Evolutionary conservation across 2,329 filamentous ascomycete species (phyloP).

Genomic region (Hymenoscyphus salicellus): DNA sequence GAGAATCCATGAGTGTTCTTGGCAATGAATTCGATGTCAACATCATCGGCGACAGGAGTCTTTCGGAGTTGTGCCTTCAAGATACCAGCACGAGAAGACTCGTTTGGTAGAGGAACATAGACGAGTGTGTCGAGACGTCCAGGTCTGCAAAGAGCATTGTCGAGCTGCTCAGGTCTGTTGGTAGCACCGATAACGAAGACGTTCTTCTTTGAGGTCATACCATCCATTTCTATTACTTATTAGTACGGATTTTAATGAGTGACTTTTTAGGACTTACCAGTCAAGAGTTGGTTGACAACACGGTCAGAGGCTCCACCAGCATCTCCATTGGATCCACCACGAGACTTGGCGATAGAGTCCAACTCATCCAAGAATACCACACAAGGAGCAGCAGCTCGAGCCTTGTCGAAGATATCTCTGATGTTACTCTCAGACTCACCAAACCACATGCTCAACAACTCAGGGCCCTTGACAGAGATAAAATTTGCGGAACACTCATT

Average conservation of each 20-base stretch:
- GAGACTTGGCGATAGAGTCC: slow-evolving; percentile 98
- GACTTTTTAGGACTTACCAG: slow-evolving; percentile 58
- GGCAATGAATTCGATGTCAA: slow-evolving; percentile 88
- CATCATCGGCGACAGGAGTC: slow-evolving; percentile 84
- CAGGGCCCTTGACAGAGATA: slow-evolving; percentile 98
- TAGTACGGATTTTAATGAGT: slow-evolving; percentile 38
- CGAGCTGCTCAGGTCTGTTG: slow-evolving; percentile 97
- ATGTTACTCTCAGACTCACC: slow-evolving; percentile 99
- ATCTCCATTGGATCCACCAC: slow-evolving; percentile 93
- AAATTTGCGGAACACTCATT: slow-evolving; percentile 99
- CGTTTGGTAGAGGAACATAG: slow-evolving; percentile 94
- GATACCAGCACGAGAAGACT: slow-evolving; percentile 83
- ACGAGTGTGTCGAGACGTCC: slow-evolving; percentile 98
- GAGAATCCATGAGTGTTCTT: slow-evolving; percentile 98
- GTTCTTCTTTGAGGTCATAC: slow-evolving; percentile 99
- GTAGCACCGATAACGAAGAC: slow-evolving; percentile 99
- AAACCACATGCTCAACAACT: slow-evolving; percentile 99
- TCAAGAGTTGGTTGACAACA: slow-evolving; percentile 99
- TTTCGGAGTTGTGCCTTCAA: slow-evolving; percentile 96
- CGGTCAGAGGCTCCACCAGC: slow-evolving; percentile 97
- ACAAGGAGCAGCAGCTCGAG: slow-evolving; percentile 93
- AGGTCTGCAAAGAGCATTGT: slow-evolving; percentile 95
- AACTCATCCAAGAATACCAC: slow-evolving; percentile 98
- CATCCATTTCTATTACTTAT: slow-evolving; percentile 79
- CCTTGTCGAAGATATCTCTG: slow-evolving; percentile 99